These are phyloP conservation scores for Solanum hybrid DNA, from an alignment of 305 asterid species.

Conservation along the genomic window DNA sequence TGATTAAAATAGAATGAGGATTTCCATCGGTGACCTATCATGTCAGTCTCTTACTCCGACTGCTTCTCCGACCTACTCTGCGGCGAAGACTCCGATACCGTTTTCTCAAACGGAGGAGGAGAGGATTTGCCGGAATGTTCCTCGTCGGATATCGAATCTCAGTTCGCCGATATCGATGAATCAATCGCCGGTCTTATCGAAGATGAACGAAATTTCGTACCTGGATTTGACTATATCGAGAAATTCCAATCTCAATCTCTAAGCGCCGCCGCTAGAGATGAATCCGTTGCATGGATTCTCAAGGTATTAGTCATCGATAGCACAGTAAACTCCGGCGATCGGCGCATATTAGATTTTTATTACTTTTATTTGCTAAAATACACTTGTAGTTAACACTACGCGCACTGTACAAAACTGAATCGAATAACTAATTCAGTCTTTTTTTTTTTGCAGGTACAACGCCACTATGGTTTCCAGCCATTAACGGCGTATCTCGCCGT, in stretches of 20 bases:
- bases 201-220: constrained; percentile 51
- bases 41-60: constrained; percentile 72
- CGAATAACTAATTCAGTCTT: background rate
- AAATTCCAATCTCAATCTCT: constrained; percentile 36
- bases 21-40: constrained; percentile 18
- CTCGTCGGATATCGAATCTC: background rate
- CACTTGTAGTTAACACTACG: background rate
- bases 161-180: constrained; percentile 39
- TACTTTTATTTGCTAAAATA: background rate
- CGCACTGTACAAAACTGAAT: constrained; percentile 15
- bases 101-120: constrained; percentile 36
- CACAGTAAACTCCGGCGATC: background rate
- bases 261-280: constrained; percentile 53
- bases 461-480: constrained; percentile 65
- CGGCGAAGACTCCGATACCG: constrained; percentile 48
- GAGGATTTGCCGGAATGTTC: constrained; percentile 46
- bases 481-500: constrained; percentile 83
- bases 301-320: constrained; percentile 38
- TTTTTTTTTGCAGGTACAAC: constrained; percentile 55
- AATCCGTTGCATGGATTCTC: constrained; percentile 78
- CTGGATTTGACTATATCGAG: constrained; percentile 34
- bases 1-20: constrained; percentile 35
- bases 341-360: constrained; percentile 16
- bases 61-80: constrained; percentile 83
- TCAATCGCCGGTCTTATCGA: constrained; percentile 63